These are phyloP conservation scores for Osmanthus fragrans DNA, from an alignment of 257 asterid genomes.

Conservation along the genomic window DNA sequence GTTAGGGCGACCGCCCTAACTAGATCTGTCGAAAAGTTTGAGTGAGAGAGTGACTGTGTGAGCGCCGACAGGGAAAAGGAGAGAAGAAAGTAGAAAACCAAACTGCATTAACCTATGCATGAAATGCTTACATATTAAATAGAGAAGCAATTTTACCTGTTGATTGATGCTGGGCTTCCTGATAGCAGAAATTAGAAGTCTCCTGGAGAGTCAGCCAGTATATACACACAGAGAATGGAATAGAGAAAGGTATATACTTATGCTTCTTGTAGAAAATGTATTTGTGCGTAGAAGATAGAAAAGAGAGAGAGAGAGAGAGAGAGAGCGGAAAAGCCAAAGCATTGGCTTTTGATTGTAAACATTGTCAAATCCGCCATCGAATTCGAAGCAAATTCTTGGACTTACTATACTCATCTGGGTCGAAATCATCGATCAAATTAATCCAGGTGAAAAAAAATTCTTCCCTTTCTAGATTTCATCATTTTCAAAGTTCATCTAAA, in stretches of 20 bases:
- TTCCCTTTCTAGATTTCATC: neutral
- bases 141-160: constrained; percentile 32
- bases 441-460: constrained; percentile 26
- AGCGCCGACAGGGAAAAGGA: too few species aligned
- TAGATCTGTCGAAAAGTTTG: too few species aligned
- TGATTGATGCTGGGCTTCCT: constrained; percentile 40
- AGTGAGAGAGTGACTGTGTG: too few species aligned
- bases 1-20: too few species aligned
- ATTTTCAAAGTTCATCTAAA: neutral
- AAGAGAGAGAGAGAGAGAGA: constrained; percentile 15
- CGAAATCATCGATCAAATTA: constrained; percentile 20
- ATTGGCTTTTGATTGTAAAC: constrained; percentile 13
- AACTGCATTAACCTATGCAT: neutral
- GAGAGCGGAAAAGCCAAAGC: constrained; percentile 23
- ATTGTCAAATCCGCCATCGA: constrained; percentile 45
- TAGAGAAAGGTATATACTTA: constrained; percentile 7
- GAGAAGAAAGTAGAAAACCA: neutral
- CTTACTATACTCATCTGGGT: constrained; percentile 25
- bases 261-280: constrained; percentile 20
- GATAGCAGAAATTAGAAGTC: constrained; percentile 18
- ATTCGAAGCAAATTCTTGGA: constrained; percentile 31
- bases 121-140: constrained; percentile 3
- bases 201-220: constrained; percentile 14
- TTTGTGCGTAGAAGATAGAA: constrained; percentile 26
- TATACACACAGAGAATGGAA: constrained; percentile 17